These are phyloP conservation scores for Pyrenophora teres DNA, from an alignment of 2,329 filamentous ascomycete species.

Conservation along the genomic window DNA sequence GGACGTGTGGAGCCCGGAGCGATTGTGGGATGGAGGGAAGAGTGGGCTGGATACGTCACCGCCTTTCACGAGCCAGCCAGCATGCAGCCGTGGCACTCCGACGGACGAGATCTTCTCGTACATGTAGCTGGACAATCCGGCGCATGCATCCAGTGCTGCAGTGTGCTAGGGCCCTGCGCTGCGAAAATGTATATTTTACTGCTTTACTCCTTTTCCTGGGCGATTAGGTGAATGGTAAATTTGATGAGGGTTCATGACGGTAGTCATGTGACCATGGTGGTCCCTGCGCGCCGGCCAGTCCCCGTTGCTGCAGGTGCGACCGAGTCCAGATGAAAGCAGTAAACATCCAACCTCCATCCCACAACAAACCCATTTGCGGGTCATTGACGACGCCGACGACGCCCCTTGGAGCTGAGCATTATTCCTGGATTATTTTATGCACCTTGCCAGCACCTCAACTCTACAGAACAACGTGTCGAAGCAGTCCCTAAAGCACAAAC, in stretches of 20 bases:
- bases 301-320: slow-evolving; percentile 25
- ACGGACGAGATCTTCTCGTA: neutral
- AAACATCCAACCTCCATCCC: slow-evolving; percentile 26
- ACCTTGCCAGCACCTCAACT: slow-evolving; percentile 12
- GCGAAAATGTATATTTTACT: neutral
- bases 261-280: slow-evolving; percentile 16
- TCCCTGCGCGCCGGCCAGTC: slow-evolving; percentile 20
- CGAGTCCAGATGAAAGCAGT: slow-evolving; percentile 24
- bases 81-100: slow-evolving; percentile 7
- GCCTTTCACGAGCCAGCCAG: slow-evolving; percentile 40
- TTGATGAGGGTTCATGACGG: slow-evolving; percentile 12
- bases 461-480: slow-evolving; percentile 14
- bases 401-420: slow-evolving; percentile 25
- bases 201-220: slow-evolving; percentile 4
- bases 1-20: slow-evolving; percentile 21
- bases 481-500: slow-evolving; percentile 17
- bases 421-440: slow-evolving; percentile 18
- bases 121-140: neutral
- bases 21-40: slow-evolving; percentile 38
- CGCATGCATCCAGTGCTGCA: slow-evolving; percentile 7
- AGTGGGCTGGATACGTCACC: slow-evolving; percentile 43
- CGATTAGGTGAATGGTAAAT: slow-evolving; percentile 9
- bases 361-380: slow-evolving; percentile 33
- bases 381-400: slow-evolving; percentile 24
- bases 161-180: neutral